Percentiles rank a stretch among this genome's conserved stretches.
Conservation (phyloP, 441 rosid species). For the Erodium moschatum region DNA sequence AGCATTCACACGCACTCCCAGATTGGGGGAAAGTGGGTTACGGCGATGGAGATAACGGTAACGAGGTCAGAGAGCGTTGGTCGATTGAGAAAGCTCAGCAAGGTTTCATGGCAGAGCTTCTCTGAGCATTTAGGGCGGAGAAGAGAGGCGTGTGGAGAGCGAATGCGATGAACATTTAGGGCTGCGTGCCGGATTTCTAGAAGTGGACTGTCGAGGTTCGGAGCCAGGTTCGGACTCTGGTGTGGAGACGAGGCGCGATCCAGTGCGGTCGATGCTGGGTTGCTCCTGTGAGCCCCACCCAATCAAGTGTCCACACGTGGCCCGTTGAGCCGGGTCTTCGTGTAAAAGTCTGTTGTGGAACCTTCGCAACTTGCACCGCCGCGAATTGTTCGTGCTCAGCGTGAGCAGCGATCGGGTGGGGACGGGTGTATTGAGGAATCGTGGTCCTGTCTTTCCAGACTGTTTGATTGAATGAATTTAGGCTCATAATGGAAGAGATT, state of each 20-base stretch:
- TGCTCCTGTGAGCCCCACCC: neutral
- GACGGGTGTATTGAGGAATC: neutral
- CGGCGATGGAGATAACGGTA: neutral
- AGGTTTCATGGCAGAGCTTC: too few species aligned
- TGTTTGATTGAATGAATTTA: too few species aligned
- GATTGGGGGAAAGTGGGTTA: neutral
- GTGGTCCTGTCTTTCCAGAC: too few species aligned
- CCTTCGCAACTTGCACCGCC: conserved; percentile 8
- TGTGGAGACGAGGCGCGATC: neutral
- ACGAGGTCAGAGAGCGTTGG: too few species aligned
- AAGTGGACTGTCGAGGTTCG: too few species aligned
- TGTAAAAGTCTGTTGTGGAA: neutral
- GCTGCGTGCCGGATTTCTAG: conserved; percentile 37
- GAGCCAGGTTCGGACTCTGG: too few species aligned
- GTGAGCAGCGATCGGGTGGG: neutral
- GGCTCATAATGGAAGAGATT: too few species aligned
- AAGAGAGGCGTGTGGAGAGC: conserved; percentile 42
- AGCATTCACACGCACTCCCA: conserved; percentile 25
- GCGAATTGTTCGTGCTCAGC: too few species aligned
- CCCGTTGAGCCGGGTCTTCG: neutral
- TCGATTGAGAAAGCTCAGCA: too few species aligned
- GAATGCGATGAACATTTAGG: conserved; percentile 15
- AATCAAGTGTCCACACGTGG: neutral
- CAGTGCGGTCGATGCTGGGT: neutral
- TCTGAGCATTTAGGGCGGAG: too few species aligned